Conservation (phyloP, 2,329 filamentous ascomycete species). For the Aspergillus tubingensis region DNA sequence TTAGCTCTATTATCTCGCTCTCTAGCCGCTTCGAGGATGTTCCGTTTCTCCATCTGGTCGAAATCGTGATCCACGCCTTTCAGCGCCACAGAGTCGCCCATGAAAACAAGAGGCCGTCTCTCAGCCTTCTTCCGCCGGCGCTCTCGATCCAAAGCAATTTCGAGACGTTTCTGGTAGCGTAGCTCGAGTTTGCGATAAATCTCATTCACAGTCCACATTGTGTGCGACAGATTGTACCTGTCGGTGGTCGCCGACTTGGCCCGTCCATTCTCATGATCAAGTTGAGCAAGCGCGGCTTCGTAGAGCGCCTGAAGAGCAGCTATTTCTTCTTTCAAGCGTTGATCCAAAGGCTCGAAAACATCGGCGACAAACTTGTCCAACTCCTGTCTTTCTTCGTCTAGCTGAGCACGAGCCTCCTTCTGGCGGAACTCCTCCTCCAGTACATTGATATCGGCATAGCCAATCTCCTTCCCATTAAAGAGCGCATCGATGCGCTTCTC, state of each 20-base stretch:
- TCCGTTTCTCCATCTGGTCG: constrained; percentile 54
- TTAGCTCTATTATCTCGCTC: constrained; percentile 54
- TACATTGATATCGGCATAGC: constrained; percentile 58
- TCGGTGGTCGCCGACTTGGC: constrained; percentile 32
- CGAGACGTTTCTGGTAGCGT: constrained; percentile 52
- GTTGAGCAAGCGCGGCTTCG: constrained; percentile 44
- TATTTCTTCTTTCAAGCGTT: constrained; percentile 53
- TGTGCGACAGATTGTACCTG: constrained; percentile 42
- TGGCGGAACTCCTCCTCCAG: constrained; percentile 59
- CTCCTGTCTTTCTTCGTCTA: constrained; percentile 56
- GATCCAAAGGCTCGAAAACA: constrained; percentile 55
- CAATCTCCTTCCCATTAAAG: constrained; percentile 59
- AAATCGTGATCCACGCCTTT: constrained; percentile 52
- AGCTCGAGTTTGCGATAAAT: constrained; percentile 53
- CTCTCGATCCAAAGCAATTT: constrained; percentile 56
- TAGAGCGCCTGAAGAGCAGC: constrained; percentile 51
- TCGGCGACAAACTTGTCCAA: constrained; percentile 52
- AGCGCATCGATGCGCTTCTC: constrained; percentile 56
- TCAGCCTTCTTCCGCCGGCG: constrained; percentile 57
- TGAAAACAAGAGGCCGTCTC: constrained; percentile 53
- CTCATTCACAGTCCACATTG: constrained; percentile 49
- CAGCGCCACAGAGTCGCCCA: constrained; percentile 54
- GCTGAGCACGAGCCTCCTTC: constrained; percentile 52
- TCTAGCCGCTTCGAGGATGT: constrained; percentile 51
- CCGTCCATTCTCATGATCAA: constrained; percentile 43